A percentile compares a stretch with the other conserved stretches of the same genome.
These are phyloP conservation scores for Sclerotinia glacialis DNA, from an alignment of 2,329 filamentous ascomycete genomes.

Conservation along the genomic window DNA sequence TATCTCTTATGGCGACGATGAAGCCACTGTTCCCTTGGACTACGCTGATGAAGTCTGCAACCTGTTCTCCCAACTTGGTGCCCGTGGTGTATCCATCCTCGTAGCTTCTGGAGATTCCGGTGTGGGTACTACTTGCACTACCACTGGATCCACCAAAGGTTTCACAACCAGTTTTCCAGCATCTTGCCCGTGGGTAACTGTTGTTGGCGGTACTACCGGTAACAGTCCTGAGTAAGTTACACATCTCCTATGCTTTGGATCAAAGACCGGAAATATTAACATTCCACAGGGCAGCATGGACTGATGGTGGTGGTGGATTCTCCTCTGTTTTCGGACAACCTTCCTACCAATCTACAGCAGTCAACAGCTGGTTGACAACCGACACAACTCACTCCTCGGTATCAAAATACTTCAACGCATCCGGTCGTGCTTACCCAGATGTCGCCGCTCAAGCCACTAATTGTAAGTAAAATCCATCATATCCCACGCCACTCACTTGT, in stretches of 20 bases:
- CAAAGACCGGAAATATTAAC: not conserved
- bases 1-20: constrained; percentile 55
- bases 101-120: constrained; percentile 50
- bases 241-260: not conserved
- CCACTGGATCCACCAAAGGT: constrained; percentile 41
- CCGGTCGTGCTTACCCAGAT: constrained; percentile 52
- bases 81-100: constrained; percentile 49
- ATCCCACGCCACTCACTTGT: not conserved
- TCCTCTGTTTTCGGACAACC: constrained; percentile 45
- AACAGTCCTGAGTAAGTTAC: constrained; percentile 30
- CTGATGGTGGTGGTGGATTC: constrained; percentile 44
- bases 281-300: constrained; percentile 26
- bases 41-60: constrained; percentile 54
- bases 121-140: constrained; percentile 40
- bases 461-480: constrained; percentile 34
- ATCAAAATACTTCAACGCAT: constrained; percentile 46
- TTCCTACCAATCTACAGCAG: constrained; percentile 43
- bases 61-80: constrained; percentile 53
- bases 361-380: constrained; percentile 46
- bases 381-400: constrained; percentile 48
- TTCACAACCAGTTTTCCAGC: constrained; percentile 51
- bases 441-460: constrained; percentile 56
- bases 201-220: constrained; percentile 44
- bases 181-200: constrained; percentile 51
- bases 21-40: constrained; percentile 50